Evolutionary conservation across 148 eudicot genomes (phyloP).

Genomic region (Fallopia convolvulus): DNA sequence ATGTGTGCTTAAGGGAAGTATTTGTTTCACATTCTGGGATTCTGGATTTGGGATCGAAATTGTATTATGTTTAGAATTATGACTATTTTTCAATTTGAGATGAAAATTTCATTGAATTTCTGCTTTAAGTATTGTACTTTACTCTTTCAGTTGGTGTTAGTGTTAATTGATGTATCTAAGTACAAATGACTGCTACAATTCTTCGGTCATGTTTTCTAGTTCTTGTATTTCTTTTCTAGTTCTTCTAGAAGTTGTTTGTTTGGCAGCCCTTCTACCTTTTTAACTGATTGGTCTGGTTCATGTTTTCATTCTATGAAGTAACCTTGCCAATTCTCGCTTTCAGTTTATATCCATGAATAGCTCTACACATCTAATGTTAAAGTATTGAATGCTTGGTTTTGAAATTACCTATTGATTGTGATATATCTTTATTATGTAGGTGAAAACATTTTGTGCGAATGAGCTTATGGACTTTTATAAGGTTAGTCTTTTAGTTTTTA

Average conservation of each 20-base stretch:
- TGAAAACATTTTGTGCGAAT: slow-evolving; percentile 67
- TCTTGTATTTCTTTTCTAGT: not conserved
- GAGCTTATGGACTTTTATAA: slow-evolving; percentile 92
- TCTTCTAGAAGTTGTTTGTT: not conserved
- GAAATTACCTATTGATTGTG: not conserved
- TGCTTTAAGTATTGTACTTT: not conserved
- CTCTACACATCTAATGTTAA: not conserved
- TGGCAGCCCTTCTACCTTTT: not conserved
- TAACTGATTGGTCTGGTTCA: not conserved
- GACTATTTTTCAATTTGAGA: no score
- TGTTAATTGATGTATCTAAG: not conserved
- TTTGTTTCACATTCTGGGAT: not conserved
- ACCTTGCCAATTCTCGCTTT: not conserved
- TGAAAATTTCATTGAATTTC: not conserved
- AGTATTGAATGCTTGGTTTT: not conserved
- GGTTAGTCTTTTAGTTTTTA: slow-evolving; percentile 29
- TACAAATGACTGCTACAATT: not conserved
- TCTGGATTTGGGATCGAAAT: not conserved
- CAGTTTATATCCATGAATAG: not conserved
- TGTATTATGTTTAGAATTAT: not conserved
- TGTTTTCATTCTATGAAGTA: not conserved
- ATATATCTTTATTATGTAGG: slow-evolving; percentile 29
- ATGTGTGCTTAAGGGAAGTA: not conserved
- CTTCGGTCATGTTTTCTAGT: not conserved
- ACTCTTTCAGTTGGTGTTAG: not conserved